Evolutionary conservation across 768 basidiomycete species (phyloP).

Genomic region (Rhodotorula kratochvilovae): DNA sequence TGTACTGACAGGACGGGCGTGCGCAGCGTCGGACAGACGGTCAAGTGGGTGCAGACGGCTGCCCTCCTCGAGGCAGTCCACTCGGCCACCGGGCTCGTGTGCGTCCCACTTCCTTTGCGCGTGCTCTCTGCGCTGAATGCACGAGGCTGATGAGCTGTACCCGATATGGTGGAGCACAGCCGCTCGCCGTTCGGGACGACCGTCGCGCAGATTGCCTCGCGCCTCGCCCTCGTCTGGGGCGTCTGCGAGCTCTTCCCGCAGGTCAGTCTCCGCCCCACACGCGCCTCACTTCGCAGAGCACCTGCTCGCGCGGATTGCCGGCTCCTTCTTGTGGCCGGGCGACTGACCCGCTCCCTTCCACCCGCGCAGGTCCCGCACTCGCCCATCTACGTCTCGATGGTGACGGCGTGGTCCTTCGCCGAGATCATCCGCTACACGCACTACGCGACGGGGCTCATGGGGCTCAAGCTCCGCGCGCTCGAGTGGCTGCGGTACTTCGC

Average conservation of each 20-base stretch:
- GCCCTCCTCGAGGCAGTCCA: conserved; percentile 82
- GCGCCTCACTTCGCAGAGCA: not conserved
- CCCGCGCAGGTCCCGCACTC: conserved; percentile 57
- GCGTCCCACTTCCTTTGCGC: conserved; percentile 62
- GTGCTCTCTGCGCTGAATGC: too few relatives aligned
- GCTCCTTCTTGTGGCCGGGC: too few relatives aligned
- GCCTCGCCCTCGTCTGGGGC: conserved; percentile 81
- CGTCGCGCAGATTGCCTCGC: conserved; percentile 71
- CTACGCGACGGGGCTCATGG: conserved; percentile 68
- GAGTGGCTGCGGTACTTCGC: conserved; percentile 47
- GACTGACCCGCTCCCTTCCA: too few relatives aligned
- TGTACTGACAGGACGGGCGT: not conserved
- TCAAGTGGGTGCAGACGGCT: conserved; percentile 72
- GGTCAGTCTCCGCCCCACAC: conserved; percentile 51
- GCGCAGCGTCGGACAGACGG: conserved; percentile 43
- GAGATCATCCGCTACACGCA: conserved; percentile 88
- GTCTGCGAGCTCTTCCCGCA: conserved; percentile 62
- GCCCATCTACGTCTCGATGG: conserved; percentile 83
- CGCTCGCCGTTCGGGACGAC: conserved; percentile 73
- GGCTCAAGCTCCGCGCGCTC: conserved; percentile 51
- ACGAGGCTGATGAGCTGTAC: too few relatives aligned
- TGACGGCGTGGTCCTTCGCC: conserved; percentile 84
- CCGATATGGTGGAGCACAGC: conserved; percentile 59
- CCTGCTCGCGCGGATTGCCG: too few relatives aligned
- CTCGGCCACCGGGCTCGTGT: conserved; percentile 69